phyloP scores from a whole-genome alignment of 1,139 yeast genomes.

The Yamadazyma atlantica region DNA sequence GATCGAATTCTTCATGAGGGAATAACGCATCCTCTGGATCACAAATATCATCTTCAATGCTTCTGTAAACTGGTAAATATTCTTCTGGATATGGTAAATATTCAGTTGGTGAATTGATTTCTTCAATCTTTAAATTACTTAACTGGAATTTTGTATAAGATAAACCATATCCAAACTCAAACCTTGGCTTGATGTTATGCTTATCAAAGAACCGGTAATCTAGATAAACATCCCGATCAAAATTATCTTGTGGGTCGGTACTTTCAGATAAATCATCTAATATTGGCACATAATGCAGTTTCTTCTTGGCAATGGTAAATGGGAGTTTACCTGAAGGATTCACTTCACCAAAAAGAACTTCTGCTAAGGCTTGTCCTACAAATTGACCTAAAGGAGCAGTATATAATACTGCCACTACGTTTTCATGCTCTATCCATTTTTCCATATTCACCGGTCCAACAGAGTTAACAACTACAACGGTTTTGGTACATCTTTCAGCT shows the following conservation, averaged over 20 bases:
- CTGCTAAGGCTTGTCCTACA: slow-evolving; percentile 42
- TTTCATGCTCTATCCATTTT: slow-evolving; percentile 56
- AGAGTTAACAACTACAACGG: slow-evolving; percentile 56
- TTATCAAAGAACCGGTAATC: slow-evolving; percentile 61
- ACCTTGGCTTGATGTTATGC: slow-evolving; percentile 55
- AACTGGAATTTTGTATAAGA: slow-evolving; percentile 53
- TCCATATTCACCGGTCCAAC: slow-evolving; percentile 65
- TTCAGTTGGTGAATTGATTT: slow-evolving; percentile 45
- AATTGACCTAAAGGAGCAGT: slow-evolving; percentile 62
- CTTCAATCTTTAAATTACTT: slow-evolving; percentile 38
- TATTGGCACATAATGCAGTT: slow-evolving; percentile 53
- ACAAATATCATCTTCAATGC: slow-evolving; percentile 48
- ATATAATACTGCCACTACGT: slow-evolving; percentile 56
- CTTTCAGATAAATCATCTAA: slow-evolving; percentile 39
- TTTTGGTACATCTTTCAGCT: slow-evolving; percentile 50
- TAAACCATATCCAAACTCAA: slow-evolving; percentile 62
- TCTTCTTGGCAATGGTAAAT: slow-evolving; percentile 59
- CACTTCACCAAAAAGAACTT: slow-evolving; percentile 53
- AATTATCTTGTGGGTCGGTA: slow-evolving; percentile 47
- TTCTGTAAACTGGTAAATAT: slow-evolving; percentile 40
- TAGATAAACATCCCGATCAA: slow-evolving; percentile 48
- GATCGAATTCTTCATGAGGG: slow-evolving; percentile 53
- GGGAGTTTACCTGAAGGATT: slow-evolving; percentile 66
- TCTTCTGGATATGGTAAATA: slow-evolving; percentile 52
- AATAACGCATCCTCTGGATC: slow-evolving; percentile 58